Conservation (phyloP, 768 basidiomycete genomes). For the Lactifluus pinguis region DNA sequence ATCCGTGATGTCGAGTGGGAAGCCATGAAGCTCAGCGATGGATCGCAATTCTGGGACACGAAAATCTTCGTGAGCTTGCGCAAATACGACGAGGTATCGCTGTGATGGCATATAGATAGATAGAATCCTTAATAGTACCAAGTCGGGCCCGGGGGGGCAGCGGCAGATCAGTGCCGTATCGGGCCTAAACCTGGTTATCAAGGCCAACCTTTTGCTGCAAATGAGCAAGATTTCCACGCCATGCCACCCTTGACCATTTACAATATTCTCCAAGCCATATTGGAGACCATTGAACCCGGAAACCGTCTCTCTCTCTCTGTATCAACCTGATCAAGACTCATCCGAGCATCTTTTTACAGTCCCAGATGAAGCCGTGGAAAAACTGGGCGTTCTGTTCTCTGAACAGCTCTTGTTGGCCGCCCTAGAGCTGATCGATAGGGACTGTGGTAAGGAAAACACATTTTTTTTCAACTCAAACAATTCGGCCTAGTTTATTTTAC, state of each 20-base stretch:
- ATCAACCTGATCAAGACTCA: not conserved
- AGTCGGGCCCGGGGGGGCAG: no score
- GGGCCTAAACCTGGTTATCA: no score
- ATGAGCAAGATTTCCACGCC: not conserved
- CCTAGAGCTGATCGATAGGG: slow-evolving; percentile 66
- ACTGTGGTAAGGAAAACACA: slow-evolving; percentile 40
- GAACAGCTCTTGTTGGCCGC: slow-evolving; percentile 59
- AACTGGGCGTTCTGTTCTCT: slow-evolving; percentile 50
- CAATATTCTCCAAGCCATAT: slow-evolving; percentile 15
- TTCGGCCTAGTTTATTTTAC: no score
- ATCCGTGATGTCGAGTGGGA: slow-evolving; percentile 39
- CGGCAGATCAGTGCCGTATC: no score
- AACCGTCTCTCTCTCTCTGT: slow-evolving; percentile 23
- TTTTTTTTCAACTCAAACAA: no score
- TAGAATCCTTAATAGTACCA: no score
- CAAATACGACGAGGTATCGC: slow-evolving; percentile 62
- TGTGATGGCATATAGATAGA: not conserved
- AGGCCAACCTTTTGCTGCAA: no score
- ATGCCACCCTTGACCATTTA: slow-evolving; percentile 3
- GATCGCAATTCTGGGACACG: slow-evolving; percentile 77
- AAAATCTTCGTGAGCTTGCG: slow-evolving; percentile 75
- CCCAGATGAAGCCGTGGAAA: slow-evolving; percentile 45
- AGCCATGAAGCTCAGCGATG: slow-evolving; percentile 62
- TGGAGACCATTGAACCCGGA: slow-evolving; percentile 25
- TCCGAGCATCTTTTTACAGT: slow-evolving; percentile 22